Evolutionary conservation across 495 filamentous ascomycete species (phyloP), one percentile per base, ranked within the genome.

Genomic region (Penicillium coprophilum): DNA sequence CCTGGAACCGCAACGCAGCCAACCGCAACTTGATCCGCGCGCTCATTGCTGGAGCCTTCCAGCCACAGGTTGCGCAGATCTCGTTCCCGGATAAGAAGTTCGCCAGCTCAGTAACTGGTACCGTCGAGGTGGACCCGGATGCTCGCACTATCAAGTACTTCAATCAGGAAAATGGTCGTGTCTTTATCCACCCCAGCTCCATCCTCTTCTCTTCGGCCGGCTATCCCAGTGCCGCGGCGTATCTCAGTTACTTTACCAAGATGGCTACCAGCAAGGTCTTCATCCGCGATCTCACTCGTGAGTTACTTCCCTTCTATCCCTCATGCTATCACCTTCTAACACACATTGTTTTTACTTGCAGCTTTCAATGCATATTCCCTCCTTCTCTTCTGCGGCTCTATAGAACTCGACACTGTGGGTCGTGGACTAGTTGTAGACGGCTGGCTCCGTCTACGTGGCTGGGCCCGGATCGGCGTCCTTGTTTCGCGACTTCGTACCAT

Each of bases 31-130:
- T 98, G 41, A 71, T 97, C 41, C 88, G 92, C 31, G 90, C 94
- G 0, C 79, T 98, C 7, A 83, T 96, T n/a, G 93, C 92, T 13
- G 91, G 85, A 15, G 85, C 94, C 9, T 96, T 97, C 80, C 86
- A 87, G 30, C 94, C 94, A 0, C 91, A 97, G 65, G 81, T 96
- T 56, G 92, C 90, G 23, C 85, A 92, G 43, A 96, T 98, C 68
- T 86, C 87, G 38, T 87, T 96, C 66, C 94, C 94, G 0, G 91
- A 96, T 72, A 93, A 95, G 79, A 96, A 95, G 68, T 98, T 94
- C 72, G 88, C 89, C 31, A 83, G 85, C 28, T 89, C 87, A 0
- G 78, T 92, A 52, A 86, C 89, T 2, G 94, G 94, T 27, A 89
- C 94, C 4, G 86, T 98, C 1, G 93, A 92, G 65, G 74, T 96